Base-by-base conservation (phyloP, 2,329 filamentous ascomycete species). In the Alternaria alternata region DNA sequence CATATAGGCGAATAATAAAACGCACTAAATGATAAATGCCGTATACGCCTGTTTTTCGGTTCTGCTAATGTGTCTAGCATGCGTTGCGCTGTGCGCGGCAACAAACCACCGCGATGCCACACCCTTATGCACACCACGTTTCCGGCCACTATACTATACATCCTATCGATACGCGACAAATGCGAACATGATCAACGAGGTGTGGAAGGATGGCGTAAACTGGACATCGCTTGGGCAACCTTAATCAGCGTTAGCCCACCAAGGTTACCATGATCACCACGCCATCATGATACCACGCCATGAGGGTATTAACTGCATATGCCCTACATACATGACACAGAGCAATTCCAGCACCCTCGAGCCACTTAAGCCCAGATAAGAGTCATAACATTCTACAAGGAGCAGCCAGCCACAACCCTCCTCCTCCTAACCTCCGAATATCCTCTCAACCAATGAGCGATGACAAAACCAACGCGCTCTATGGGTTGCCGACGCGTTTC, bases 21-120 rank as follows among this genome's bases (percentile, higher is more conserved):
- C 52, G 42, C 54, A 47, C 43, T 48, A 34, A 49, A 60, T 39
- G 30, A 54, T 43, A 54, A 32, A 26, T 54, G 36, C 26, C 49
- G 54, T 53, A 57, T 47, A 53, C 24, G 28, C 56, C 28, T 62
- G 48, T 54, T 59, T 61, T 32, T 11, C 28, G 24, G n/a, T 12
- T 24, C 54, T 43, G 51, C 48, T 62, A 49, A 55, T 49, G 39
- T 34, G 22, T 18, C 30, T 20, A 49, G 16, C n/a, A 22, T 53
- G n/a, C 51, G 28, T 57, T 53, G 46, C 32, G 20, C 20, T 36
- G 28, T 52, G 48, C 36, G 24, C 30, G 51, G 54, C 41, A 62
- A 47, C 62, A 61, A 66, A 69, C 62, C 66, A 62, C 51, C 24
- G 41, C 46, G 34, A 55, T 59, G 63, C 67, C 59, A 63, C 65